These are phyloP conservation scores for Arabis alpina DNA, from an alignment of 345 rosid species.

Conservation along the genomic window DNA sequence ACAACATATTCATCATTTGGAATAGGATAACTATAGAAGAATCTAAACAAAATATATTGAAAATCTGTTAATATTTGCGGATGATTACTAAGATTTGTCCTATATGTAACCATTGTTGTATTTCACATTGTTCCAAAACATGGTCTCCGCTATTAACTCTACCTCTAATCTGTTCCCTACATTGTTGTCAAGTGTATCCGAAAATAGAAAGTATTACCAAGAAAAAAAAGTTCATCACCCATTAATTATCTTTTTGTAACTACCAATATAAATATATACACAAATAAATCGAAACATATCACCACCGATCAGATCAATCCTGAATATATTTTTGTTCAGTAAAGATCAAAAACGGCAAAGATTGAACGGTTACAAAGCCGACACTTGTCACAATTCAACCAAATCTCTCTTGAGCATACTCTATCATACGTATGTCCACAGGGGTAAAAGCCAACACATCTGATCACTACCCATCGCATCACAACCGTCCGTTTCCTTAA, in stretches of 20 bases:
- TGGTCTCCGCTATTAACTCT: no score
- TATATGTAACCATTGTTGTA: no score
- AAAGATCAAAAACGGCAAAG: slow-evolving; percentile 71
- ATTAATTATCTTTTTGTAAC: neutral
- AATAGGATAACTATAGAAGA: no score
- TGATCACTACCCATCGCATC: slow-evolving; percentile 45
- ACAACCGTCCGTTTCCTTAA: slow-evolving; percentile 33
- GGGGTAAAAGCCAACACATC: slow-evolving; percentile 89
- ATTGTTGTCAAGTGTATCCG: no score
- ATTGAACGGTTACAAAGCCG: slow-evolving; percentile 82
- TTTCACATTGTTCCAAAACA: no score
- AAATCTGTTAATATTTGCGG: no score
- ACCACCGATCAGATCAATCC: slow-evolving; percentile 30
- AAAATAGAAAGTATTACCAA: no score
- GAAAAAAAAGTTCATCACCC: no score
- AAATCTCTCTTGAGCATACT: slow-evolving; percentile 70
- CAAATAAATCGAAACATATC: slow-evolving; percentile 5
- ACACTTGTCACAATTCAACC: slow-evolving; percentile 67
- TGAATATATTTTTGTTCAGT: slow-evolving; percentile 13
- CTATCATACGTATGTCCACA: slow-evolving; percentile 90
- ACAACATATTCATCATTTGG: no score
- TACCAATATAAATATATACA: slow-evolving; percentile 13
- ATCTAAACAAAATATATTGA: no score
- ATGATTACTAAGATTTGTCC: no score
- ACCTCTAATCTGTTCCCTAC: no score